Conservation (phyloP, 768 basidiomycete genomes). For the Suillus alpinus region DNA sequence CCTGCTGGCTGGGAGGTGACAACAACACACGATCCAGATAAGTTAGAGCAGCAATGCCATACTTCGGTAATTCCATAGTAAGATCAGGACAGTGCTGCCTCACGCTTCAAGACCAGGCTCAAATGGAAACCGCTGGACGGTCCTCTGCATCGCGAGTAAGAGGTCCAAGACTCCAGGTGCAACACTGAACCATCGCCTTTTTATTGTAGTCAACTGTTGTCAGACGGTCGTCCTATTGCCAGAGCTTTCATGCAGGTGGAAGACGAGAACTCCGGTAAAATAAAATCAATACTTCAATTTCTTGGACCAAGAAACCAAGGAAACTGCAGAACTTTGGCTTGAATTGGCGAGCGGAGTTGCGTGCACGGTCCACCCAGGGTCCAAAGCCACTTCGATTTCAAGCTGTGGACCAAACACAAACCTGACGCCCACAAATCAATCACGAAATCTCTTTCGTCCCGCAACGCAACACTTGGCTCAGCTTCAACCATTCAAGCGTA, state of each 20-base stretch:
- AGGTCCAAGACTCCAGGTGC: neutral
- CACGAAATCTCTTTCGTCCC: neutral
- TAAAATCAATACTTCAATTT: neutral
- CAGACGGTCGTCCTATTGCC: neutral
- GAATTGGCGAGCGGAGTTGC: constrained; percentile 4
- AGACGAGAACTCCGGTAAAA: neutral
- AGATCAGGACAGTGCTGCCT: neutral
- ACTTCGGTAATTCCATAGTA: neutral
- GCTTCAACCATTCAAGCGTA: neutral
- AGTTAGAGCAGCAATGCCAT: neutral
- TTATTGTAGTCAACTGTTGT: neutral
- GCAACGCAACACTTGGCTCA: neutral
- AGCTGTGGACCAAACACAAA: neutral
- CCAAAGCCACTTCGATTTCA: neutral
- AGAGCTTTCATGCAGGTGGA: neutral
- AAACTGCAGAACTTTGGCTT: neutral
- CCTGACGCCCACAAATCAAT: neutral
- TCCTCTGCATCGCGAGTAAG: neutral
- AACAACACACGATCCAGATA: neutral
- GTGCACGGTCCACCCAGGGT: neutral
- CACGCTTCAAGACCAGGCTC: neutral
- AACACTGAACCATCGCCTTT: neutral
- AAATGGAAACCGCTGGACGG: neutral
- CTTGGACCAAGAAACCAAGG: neutral
- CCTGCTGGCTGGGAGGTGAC: neutral